Base-by-base conservation (phyloP, 805 yeast species). In the Candida anglica region DNA sequence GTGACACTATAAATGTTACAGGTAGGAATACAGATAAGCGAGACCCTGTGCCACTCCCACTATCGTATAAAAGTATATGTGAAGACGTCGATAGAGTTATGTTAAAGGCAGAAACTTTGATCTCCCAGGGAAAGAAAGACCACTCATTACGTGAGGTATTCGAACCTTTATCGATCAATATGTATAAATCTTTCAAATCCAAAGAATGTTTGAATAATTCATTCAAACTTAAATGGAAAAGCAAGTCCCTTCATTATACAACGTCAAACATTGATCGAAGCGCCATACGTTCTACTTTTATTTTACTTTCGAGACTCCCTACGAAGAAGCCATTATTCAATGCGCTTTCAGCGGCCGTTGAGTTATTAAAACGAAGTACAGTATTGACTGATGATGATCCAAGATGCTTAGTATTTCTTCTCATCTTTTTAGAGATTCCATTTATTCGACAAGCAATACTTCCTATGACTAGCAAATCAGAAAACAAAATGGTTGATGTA, bases 361-460 rank as follows among this genome's bases (percentile, higher is more conserved):
- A 67, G 5, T 59, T 79, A 2, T 55, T 86, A 15, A 75, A 71
- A 38, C 66, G 78, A 24, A 43, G 60, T 5, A 47, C 56, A 18
- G 78, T 56, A 0, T 36, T 79, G 1, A 61, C 66, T 5, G 50
- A 49, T 0, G 51, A 63, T 6, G 58, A 65, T 9, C 71, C 80
- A 0, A 44, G 56, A 2, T 64, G 73, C 15, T 52, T 79, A 19
- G 52, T 63, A 28, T 84, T 86, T 81, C 45, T 86, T 2, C 56
- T 86, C 13, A 75, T 86, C 3, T 57, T 86, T 9, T 55, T 82
- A 33, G 89, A 84, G 38, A 75, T 81, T 19, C 96, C 96, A 0
- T 64, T 73, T 4, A 54, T 85, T 6, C 58, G 70, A 5, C 60
- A 67, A 15, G 71, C 81, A 7, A 45, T 66, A 33, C 57, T 77